Evolutionary conservation across 2,329 filamentous ascomycete species (phyloP).

Genomic region (Aureobasidium sp.): DNA sequence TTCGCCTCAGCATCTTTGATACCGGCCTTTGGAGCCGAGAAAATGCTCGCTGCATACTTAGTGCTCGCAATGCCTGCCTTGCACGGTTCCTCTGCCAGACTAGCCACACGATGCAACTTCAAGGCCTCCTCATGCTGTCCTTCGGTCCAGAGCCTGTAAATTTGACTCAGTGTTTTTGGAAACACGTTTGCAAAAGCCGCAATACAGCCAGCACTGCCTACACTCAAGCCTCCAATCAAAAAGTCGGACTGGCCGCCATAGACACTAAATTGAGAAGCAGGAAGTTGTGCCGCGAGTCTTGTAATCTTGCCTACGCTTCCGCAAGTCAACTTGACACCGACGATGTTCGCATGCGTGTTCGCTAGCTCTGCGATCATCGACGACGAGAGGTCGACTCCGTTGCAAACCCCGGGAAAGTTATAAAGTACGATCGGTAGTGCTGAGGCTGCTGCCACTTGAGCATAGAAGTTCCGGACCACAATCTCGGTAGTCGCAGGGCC

Average conservation of each 20-base stretch:
- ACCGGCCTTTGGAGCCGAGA: conserved; percentile 52
- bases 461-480: conserved; percentile 38
- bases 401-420: conserved; percentile 63
- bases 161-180: conserved; percentile 48
- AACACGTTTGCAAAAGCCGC: conserved; percentile 50
- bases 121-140: conserved; percentile 55
- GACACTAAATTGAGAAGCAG: conserved; percentile 52
- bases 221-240: conserved; percentile 44
- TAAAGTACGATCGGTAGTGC: conserved; percentile 62
- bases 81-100: conserved; percentile 56
- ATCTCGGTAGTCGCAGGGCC: conserved; percentile 37
- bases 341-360: conserved; percentile 45
- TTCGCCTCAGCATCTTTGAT: conserved; percentile 54
- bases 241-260: conserved; percentile 66
- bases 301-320: conserved; percentile 56
- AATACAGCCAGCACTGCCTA: conserved; percentile 45
- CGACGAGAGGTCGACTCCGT: conserved; percentile 61
- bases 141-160: conserved; percentile 56
- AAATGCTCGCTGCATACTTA: conserved; percentile 61
- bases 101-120: conserved; percentile 53
- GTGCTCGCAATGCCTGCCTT: conserved; percentile 60
- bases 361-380: conserved; percentile 52
- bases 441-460: conserved; percentile 49
- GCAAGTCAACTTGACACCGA: conserved; percentile 61
- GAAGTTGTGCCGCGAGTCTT: conserved; percentile 47